phyloP scores from a whole-genome alignment of 2,329 filamentous ascomycete species.

The Colletotrichum abscissum region DNA sequence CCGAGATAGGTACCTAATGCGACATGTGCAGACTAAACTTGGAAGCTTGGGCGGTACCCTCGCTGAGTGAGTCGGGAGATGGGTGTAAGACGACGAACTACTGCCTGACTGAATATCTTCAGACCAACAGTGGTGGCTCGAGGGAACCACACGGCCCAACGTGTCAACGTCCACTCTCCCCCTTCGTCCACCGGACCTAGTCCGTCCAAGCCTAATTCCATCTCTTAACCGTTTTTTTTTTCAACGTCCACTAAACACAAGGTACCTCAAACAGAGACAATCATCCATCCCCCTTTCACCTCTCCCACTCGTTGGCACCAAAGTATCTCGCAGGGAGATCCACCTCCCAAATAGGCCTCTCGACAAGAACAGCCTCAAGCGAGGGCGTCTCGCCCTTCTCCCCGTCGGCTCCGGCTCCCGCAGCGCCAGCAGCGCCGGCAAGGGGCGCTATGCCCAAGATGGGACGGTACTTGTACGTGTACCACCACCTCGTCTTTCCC shows the following conservation, averaged over 20 bases:
- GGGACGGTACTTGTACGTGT: conserved; percentile 93
- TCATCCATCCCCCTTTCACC: conserved; percentile 2
- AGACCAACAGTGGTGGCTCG: neutral
- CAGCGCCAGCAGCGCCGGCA: conserved; percentile 1
- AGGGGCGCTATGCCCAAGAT: conserved; percentile 78
- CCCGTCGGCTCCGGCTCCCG: conserved; percentile 17
- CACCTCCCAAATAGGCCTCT: conserved; percentile 86
- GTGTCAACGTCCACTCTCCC: no score
- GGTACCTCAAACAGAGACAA: neutral
- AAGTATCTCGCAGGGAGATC: conserved; percentile 80
- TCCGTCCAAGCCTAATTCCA: neutral
- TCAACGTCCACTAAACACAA: neutral
- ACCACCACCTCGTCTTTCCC: conserved; percentile 69
- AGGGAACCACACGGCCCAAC: no score
- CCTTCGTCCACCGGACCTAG: neutral
- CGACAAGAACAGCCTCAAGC: conserved; percentile 87
- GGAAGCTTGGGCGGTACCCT: no score
- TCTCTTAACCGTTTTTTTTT: neutral
- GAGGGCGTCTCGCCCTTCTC: conserved; percentile 44
- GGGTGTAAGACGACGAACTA: neutral
- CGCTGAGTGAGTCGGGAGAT: neutral
- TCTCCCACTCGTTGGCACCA: conserved; percentile 65
- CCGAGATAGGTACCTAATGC: neutral
- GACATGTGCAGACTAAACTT: no score
- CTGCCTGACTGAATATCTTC: neutral